Evolutionary conservation across 495 filamentous ascomycete species (phyloP).

Genomic region (Penicillium samsonianum): DNA sequence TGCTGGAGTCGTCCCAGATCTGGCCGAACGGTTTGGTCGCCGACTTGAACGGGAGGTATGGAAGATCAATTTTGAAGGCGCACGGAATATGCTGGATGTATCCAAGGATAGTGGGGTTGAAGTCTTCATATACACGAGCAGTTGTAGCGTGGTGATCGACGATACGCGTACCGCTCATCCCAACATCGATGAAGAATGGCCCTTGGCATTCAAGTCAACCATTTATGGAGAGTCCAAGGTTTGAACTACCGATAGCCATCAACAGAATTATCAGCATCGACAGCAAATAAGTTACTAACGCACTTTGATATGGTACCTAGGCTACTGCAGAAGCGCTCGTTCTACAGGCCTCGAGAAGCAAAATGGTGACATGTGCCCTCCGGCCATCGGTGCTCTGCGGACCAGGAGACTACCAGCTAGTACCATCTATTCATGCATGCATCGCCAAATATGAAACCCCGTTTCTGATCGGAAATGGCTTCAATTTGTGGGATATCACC

Average conservation of each 20-base stretch:
- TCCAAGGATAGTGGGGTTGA: slow-evolving; percentile 49
- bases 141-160: slow-evolving; percentile 57
- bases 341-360: slow-evolving; percentile 45
- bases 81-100: slow-evolving; percentile 55
- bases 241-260: slow-evolving; percentile 9
- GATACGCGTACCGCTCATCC: slow-evolving; percentile 51
- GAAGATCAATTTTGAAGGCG: slow-evolving; percentile 60
- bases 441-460: slow-evolving; percentile 57
- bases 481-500: slow-evolving; percentile 63
- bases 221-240: slow-evolving; percentile 65
- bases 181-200: slow-evolving; percentile 58
- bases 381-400: slow-evolving; percentile 60
- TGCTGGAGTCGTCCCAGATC: slow-evolving; percentile 45
- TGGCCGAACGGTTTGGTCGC: slow-evolving; percentile 45
- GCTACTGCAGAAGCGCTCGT: slow-evolving; percentile 58
- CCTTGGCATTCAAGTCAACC: slow-evolving; percentile 47
- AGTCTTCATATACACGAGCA: slow-evolving; percentile 61
- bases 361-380: slow-evolving; percentile 55
- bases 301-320: slow-evolving; percentile 26
- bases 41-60: slow-evolving; percentile 38
- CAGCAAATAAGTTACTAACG: slow-evolving; percentile 4
- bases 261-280: neutral
- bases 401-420: slow-evolving; percentile 54
- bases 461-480: slow-evolving; percentile 57
- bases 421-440: slow-evolving; percentile 56